A percentile compares a stretch with the other conserved stretches of the same genome.
Conservation (phyloP, 1,284 basidiomycete genomes). For the Vanrija sp. region DNA sequence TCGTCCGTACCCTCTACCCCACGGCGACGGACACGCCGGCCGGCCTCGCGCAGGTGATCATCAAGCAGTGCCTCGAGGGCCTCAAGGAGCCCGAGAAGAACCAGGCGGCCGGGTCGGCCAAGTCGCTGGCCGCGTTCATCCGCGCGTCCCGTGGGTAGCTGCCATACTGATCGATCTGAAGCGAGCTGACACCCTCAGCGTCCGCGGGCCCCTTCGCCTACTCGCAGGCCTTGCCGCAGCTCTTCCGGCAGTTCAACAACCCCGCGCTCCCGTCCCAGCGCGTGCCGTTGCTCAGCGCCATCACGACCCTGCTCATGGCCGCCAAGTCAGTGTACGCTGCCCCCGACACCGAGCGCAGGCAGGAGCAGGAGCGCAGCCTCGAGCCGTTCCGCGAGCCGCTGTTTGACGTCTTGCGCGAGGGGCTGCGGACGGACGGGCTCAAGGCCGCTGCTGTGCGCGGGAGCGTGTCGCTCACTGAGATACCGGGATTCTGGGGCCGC, state of each 20-base stretch:
- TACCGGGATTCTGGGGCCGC: constrained; percentile 60
- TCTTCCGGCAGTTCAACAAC: constrained; percentile 69
- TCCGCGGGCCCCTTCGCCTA: constrained; percentile 66
- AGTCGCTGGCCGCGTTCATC: constrained; percentile 71
- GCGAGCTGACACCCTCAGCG: constrained; percentile 51
- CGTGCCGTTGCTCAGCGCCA: constrained; percentile 62
- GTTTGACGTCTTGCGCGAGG: constrained; percentile 43
- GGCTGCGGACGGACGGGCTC: constrained; percentile 51
- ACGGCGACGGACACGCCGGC: constrained; percentile 44
- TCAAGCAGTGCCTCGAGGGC: constrained; percentile 71
- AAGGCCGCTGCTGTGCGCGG: constrained; percentile 57
- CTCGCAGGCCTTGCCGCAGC: constrained; percentile 64
- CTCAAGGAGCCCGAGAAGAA: constrained; percentile 86
- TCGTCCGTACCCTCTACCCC: constrained; percentile 69
- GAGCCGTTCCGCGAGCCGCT: constrained; percentile 70
- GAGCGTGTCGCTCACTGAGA: constrained; percentile 61
- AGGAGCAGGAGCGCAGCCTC: constrained; percentile 52
- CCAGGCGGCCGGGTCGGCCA: constrained; percentile 77
- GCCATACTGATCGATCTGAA: neutral
- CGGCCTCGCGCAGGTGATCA: constrained; percentile 67
- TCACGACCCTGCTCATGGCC: constrained; percentile 49
- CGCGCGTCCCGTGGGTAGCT: constrained; percentile 64
- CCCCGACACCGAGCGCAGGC: constrained; percentile 24
- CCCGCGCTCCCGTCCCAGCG: constrained; percentile 73
- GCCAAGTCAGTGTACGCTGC: constrained; percentile 40